Evolutionary conservation across 73 alveolate genomes (phyloP), one percentile per base, ranked within the genome.

Genomic region (Stentor roeselii): DNA sequence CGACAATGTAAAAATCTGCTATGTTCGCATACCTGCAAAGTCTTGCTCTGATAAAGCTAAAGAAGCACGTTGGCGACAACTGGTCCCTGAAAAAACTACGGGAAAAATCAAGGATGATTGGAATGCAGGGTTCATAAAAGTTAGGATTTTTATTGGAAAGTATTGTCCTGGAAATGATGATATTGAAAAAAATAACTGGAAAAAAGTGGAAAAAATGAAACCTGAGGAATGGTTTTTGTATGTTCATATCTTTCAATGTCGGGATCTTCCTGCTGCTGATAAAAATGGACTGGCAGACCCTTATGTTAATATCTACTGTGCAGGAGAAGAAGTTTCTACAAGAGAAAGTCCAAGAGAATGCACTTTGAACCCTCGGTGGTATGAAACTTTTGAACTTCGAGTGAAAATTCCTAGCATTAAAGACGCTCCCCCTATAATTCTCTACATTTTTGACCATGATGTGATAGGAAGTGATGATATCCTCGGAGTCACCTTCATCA

Each of bases 241-340:
- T 37, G 87, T 86, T 3, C 83, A 88, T 67, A 31, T 88, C 37
- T 88, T 38, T 78, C 87, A 89, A 82, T 86, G 92, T 89, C 39
- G 94, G 67, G 91, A 86, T 67, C 82, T 89, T 35, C 92, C 94
- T 6, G 82, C 88, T 42, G 94, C 92, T 37, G 94, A 89, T 60
- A 38, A 60, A 36, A 88, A 86, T 67, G 94, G 94, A 14, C 50
- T 60, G 32, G 82, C 92, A 1, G 96, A 91, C 86, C 96, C 96
- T 50, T 91, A 88, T 86, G 75, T 91, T 36, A 38, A n/a, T 35
- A 41, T 76, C 21, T 76, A 76, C 39, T 76, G 84, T 41, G 84
- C 60, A 39, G 84, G 84, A 3, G 39, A 21, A 1, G 84, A 76
- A 76, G 76, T 15, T 41, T 36, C n/a, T 39, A 76, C 84, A 3